A percentile compares a stretch with the other conserved stretches of the same genome.
phyloP scores from a whole-genome alignment of 108 stramenopile genomes.

The Skeletonema potamos region DNA sequence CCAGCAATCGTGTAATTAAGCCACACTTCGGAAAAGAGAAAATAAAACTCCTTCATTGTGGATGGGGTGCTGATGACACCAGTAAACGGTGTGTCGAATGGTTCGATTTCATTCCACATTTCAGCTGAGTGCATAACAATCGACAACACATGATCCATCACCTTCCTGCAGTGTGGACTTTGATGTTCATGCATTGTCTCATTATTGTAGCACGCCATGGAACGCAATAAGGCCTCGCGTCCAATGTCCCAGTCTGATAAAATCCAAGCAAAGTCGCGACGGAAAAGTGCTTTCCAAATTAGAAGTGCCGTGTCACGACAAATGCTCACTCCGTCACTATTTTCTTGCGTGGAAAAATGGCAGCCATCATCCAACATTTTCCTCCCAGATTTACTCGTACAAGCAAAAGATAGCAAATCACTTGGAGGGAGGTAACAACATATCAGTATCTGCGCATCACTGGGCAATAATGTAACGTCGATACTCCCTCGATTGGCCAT shows the following conservation, averaged over 20 bases:
- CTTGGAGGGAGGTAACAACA: slow-evolving; percentile 69
- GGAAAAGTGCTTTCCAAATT: slow-evolving; percentile 74
- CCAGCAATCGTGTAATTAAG: slow-evolving; percentile 77
- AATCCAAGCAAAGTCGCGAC: slow-evolving; percentile 77
- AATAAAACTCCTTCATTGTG: slow-evolving; percentile 76
- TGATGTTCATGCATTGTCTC: slow-evolving; percentile 4
- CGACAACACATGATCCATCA: slow-evolving; percentile 33
- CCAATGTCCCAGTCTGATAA: slow-evolving; percentile 69
- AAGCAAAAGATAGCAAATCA: slow-evolving; percentile 68
- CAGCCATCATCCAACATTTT: slow-evolving; percentile 23
- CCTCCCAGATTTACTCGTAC: slow-evolving; percentile 34
- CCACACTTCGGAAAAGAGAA: slow-evolving; percentile 70
- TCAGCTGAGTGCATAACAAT: background rate
- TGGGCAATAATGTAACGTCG: slow-evolving; percentile 44
- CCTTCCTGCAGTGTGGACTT: background rate
- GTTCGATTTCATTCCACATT: background rate
- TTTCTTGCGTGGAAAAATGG: no score
- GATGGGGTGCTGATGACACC: slow-evolving; percentile 3
- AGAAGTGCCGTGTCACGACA: slow-evolving; percentile 18
- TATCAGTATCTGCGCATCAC: slow-evolving; percentile 66
- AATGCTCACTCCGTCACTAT: slow-evolving; percentile 13
- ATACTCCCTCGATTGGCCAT: slow-evolving; percentile 50
- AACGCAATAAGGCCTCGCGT: slow-evolving; percentile 54
- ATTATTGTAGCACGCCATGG: slow-evolving; percentile 10
- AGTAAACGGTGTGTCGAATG: background rate